A percentile compares a stretch with the other conserved stretches of the same genome.
Conservation (phyloP, 495 filamentous ascomycete genomes). For the Halenospora varia region DNA sequence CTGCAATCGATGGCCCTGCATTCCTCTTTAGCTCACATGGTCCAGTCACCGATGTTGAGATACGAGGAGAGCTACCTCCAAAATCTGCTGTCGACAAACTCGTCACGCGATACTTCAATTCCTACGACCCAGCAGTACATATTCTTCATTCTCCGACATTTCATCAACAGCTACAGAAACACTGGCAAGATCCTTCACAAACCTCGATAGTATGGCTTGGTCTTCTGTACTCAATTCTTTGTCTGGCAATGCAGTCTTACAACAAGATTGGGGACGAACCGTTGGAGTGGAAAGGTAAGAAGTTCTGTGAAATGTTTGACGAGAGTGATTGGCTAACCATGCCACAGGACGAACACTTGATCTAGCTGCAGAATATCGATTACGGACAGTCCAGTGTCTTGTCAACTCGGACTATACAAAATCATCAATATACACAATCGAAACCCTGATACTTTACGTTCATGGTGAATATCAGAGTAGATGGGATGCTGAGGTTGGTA, state of each 20-base stretch:
- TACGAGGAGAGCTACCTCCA: slow-evolving; percentile 74
- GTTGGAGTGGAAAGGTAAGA: slow-evolving; percentile 62
- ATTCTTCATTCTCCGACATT: slow-evolving; percentile 87
- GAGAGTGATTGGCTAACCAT: neutral
- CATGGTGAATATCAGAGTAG: slow-evolving; percentile 75
- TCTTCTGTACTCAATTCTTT: slow-evolving; percentile 82
- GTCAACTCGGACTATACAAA: slow-evolving; percentile 87
- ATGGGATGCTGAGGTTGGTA: slow-evolving; percentile 73
- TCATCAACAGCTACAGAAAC: slow-evolving; percentile 77
- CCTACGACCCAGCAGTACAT: slow-evolving; percentile 51
- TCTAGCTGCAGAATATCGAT: slow-evolving; percentile 73
- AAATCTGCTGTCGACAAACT: slow-evolving; percentile 79
- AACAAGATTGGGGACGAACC: slow-evolving; percentile 87
- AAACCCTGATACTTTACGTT: slow-evolving; percentile 81
- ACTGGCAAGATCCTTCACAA: slow-evolving; percentile 81
- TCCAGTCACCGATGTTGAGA: slow-evolving; percentile 65
- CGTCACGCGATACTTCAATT: slow-evolving; percentile 66
- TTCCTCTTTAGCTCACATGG: slow-evolving; percentile 71
- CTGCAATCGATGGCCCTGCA: slow-evolving; percentile 57
- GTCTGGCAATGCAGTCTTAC: slow-evolving; percentile 88
- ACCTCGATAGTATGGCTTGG: slow-evolving; percentile 86
- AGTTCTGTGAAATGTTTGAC: neutral
- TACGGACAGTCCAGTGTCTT: slow-evolving; percentile 82
- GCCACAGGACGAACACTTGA: slow-evolving; percentile 58
- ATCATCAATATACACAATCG: slow-evolving; percentile 79